Evolutionary conservation across 768 basidiomycete species (phyloP).

Genomic region (Glaciozyma martinii): DNA sequence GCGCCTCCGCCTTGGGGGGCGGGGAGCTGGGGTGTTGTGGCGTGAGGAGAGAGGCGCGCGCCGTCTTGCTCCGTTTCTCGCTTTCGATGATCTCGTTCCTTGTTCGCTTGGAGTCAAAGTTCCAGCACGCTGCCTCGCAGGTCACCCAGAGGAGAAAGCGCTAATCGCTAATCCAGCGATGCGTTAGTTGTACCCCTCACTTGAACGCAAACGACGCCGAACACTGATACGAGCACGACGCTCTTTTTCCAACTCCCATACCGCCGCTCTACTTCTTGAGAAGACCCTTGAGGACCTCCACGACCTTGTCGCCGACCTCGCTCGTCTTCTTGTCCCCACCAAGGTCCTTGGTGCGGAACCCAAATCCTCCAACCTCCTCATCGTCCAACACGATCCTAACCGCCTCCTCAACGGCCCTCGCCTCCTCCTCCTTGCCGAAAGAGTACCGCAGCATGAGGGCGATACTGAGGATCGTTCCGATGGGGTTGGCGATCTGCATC

Average conservation of each 20-base stretch:
- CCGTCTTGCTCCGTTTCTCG: too few species aligned
- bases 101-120: too few species aligned
- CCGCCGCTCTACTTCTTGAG: constrained; percentile 20
- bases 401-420: constrained; percentile 76
- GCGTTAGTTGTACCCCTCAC: too few species aligned
- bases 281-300: constrained; percentile 46
- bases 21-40: constrained; percentile 10
- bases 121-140: too few species aligned
- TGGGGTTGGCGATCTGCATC: constrained; percentile 82
- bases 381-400: constrained; percentile 80
- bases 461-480: constrained; percentile 88
- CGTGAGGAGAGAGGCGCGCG: constrained; percentile 17
- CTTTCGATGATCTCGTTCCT: too few species aligned
- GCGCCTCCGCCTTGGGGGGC: not conserved
- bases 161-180: too few species aligned
- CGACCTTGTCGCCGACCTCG: constrained; percentile 74
- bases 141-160: too few species aligned
- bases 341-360: constrained; percentile 74
- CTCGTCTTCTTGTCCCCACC: constrained; percentile 66
- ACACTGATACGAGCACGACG: too few species aligned
- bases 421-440: constrained; percentile 74
- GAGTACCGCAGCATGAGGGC: constrained; percentile 93
- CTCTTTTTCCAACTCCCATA: too few species aligned
- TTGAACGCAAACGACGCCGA: too few species aligned
- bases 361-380: constrained; percentile 58